Evolutionary conservation across 805 yeast genomes (phyloP).

Genomic region (Wickerhamiella sergipiensis): DNA sequence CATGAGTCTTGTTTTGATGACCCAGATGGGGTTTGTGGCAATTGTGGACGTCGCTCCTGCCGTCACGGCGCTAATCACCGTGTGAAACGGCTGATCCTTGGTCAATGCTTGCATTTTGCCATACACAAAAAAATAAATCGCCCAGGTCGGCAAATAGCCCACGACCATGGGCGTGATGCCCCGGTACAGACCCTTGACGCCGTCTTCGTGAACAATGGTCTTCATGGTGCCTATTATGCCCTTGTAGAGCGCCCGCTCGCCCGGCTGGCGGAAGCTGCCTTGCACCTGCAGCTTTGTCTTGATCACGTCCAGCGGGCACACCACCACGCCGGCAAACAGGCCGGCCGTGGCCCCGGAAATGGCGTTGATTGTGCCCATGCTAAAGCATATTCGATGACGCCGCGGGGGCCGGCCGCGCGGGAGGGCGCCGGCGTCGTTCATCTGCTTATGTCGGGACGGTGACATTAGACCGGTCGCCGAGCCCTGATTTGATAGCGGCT

Average conservation of each 20-base stretch:
- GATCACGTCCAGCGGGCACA: slow-evolving; percentile 92
- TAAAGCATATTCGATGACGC: neutral
- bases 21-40: slow-evolving; percentile 86
- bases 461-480: neutral
- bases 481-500: neutral
- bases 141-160: slow-evolving; percentile 97
- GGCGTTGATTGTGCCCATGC: slow-evolving; percentile 40
- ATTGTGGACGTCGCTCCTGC: slow-evolving; percentile 84
- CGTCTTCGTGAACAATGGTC: slow-evolving; percentile 64
- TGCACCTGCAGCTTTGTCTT: slow-evolving; percentile 92
- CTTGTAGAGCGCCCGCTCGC: slow-evolving; percentile 5
- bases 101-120: slow-evolving; percentile 32
- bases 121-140: slow-evolving; percentile 83
- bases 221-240: slow-evolving; percentile 40
- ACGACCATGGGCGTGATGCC: slow-evolving; percentile 86
- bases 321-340: slow-evolving; percentile 72
- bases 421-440: neutral
- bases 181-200: slow-evolving; percentile 68
- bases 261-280: slow-evolving; percentile 30
- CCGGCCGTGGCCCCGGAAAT: slow-evolving; percentile 91
- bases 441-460: neutral
- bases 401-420: neutral
- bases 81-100: slow-evolving; percentile 10
- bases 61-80: slow-evolving; percentile 52
- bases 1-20: slow-evolving; percentile 90